Percentiles rank a stretch among this genome's conserved stretches.
Conservation (phyloP, 441 rosid genomes). For the Gossypium aridum region DNA sequence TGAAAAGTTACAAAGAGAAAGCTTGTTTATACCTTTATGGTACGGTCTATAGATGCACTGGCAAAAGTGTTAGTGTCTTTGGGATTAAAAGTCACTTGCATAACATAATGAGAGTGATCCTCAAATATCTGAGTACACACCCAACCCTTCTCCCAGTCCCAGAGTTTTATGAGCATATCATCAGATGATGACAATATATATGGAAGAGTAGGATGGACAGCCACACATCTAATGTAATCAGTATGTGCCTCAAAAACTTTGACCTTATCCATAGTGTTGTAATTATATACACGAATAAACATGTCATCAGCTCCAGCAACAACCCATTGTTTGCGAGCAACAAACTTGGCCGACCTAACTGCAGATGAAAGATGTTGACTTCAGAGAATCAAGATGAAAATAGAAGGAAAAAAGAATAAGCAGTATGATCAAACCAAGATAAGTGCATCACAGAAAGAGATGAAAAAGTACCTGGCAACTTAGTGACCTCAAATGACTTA, state of each 20-base stretch:
- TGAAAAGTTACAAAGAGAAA: background rate
- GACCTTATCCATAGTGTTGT: constrained; percentile 68
- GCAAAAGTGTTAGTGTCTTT: too few relatives aligned
- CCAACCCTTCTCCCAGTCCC: constrained; percentile 97
- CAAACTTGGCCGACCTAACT: constrained; percentile 73
- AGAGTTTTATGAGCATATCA: constrained; percentile 82
- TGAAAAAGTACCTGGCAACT: constrained; percentile 44
- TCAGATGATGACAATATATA: constrained; percentile 77
- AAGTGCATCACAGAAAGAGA: background rate
- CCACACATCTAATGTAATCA: constrained; percentile 73
- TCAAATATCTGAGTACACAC: too few relatives aligned
- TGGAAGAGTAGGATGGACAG: constrained; percentile 77
- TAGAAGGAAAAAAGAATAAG: background rate
- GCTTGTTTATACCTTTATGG: too few relatives aligned
- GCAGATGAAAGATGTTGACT: constrained; percentile 21
- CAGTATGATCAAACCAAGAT: background rate
- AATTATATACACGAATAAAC: constrained; percentile 64
- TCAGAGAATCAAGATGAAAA: constrained; percentile 19
- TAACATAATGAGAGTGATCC: too few relatives aligned
- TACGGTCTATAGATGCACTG: too few relatives aligned
- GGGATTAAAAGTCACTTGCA: too few relatives aligned
- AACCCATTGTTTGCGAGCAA: constrained; percentile 68
- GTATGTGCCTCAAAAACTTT: constrained; percentile 84
- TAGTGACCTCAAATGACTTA: constrained; percentile 61
- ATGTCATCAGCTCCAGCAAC: constrained; percentile 77